Conservation (phyloP, 1,284 basidiomycete species). For the Sanguinoderma infundibulare region DNA sequence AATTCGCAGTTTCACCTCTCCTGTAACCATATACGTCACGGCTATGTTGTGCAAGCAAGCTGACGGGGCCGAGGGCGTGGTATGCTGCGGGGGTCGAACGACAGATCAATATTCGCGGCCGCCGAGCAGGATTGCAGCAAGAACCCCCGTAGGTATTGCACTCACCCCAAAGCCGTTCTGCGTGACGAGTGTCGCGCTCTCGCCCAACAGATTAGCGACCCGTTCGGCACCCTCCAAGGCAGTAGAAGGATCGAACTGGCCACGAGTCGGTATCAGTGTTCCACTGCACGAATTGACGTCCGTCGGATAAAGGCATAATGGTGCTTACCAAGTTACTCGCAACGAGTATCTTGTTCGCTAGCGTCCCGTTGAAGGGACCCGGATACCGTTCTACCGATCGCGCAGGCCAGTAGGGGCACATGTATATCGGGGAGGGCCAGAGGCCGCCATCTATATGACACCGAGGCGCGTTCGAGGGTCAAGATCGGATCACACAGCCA, state of each 20-base stretch:
- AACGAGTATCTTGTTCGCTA: conserved; percentile 27
- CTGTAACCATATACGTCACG: not conserved
- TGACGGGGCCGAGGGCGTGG: not conserved
- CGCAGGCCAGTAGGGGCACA: conserved; percentile 24
- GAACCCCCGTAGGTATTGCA: not conserved
- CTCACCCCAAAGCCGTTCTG: conserved; percentile 28
- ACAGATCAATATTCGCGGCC: not conserved
- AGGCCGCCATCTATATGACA: conserved; percentile 9
- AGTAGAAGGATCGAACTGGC: conserved; percentile 26
- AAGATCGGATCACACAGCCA: too few species aligned
- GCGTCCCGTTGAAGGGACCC: conserved; percentile 29
- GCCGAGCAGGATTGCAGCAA: too few species aligned
- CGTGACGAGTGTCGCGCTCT: conserved; percentile 22
- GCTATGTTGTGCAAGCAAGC: not conserved
- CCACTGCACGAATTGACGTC: too few species aligned
- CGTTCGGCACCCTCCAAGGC: conserved; percentile 22
- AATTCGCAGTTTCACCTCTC: not conserved
- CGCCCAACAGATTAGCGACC: conserved; percentile 18
- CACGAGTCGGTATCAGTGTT: not conserved
- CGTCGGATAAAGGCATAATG: too few species aligned
- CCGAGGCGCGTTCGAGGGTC: too few species aligned
- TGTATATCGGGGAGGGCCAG: conserved; percentile 11
- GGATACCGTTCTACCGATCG: conserved; percentile 30
- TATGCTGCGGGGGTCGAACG: not conserved
- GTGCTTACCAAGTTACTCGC: conserved; percentile 20